Base-by-base conservation (phyloP, 2,329 filamentous ascomycete species). In the Torrubiellomyces zombiae region DNA sequence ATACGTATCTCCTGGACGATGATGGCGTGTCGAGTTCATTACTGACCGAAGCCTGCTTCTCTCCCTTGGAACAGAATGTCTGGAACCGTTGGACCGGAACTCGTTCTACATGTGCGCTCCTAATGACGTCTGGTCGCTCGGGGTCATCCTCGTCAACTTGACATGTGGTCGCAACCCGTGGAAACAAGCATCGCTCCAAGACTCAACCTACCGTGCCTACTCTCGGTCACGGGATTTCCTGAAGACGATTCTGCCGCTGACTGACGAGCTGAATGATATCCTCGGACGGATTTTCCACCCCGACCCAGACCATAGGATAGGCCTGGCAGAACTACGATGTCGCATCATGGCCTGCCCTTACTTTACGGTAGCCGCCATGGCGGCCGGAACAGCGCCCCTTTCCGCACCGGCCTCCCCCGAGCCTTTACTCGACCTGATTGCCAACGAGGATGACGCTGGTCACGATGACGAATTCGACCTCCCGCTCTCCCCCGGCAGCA, bases 41-140 rank as follows among this genome's bases (percentile, higher is more conserved):
- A 20, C 23, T 14, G 9, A 19, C 24, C 29, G 17, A 24, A 25
- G 28, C 27, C 37, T 45, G 32, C 40, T 39, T 39, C 32, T 35
- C 28, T 30, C 33, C 33, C 28, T 32, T 30, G 33, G 26, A 36
- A 27, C 53, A 94, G 89, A 98, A 69, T 98, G 89, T 49, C 72
- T 75, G 45, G 67, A 94, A 52, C 80, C 82, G 41, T 66, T 75
- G 29, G 54, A 75, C 59, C 43, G 72, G 67, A 66, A 69, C 62
- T 51, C 77, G 16, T 86, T 69, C 51, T 98, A 98, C 53, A 75
- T 75, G 38, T 93, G 85, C 37, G 83, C 81, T 26, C 80, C 86
- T 29, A 98, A 95, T 57, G 89, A 98, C 53, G 74, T 95, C 40
- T 98, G 89, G 89, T 86, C 80, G 44, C 67, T 98, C n/a, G 89